These are phyloP conservation scores for Xylaria telfairii DNA, from an alignment of 495 filamentous ascomycete species.

Conservation along the genomic window DNA sequence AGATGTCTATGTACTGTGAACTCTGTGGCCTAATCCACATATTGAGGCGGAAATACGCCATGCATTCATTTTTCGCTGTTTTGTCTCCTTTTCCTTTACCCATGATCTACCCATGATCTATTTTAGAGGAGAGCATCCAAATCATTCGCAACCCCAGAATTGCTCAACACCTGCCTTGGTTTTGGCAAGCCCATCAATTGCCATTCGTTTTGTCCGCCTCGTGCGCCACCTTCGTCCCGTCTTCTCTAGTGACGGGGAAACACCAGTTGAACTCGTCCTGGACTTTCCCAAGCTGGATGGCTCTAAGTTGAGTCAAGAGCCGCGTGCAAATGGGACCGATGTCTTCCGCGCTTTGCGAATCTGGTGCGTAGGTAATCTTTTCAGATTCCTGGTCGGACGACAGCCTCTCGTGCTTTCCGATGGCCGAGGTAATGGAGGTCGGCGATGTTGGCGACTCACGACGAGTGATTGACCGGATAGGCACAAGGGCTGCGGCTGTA, in stretches of 20 bases:
- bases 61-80: conserved; percentile 3
- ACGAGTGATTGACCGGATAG: conserved; percentile 85
- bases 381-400: conserved; percentile 53
- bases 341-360: conserved; percentile 68
- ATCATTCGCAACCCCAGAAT: neutral
- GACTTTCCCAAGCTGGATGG: conserved; percentile 80
- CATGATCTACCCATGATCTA: neutral
- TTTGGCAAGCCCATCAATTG: neutral
- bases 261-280: conserved; percentile 80
- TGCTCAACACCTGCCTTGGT: neutral
- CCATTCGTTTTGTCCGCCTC: conserved; percentile 1
- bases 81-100: neutral
- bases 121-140: neutral
- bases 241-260: conserved; percentile 57
- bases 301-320: conserved; percentile 78
- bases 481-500: conserved; percentile 90
- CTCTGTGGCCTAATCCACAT: neutral
- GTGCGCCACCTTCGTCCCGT: conserved; percentile 44
- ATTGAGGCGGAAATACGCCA: neutral
- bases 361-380: conserved; percentile 69
- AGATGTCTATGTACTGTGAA: no score
- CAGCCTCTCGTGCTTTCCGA: conserved; percentile 43
- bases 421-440: conserved; percentile 39
- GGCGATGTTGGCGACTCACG: conserved; percentile 51
- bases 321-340: conserved; percentile 71